Percentiles rank a stretch among this genome's conserved stretches.
These are phyloP conservation scores for Penicillium alfredii DNA, from an alignment of 495 filamentous ascomycete genomes.

Conservation along the genomic window DNA sequence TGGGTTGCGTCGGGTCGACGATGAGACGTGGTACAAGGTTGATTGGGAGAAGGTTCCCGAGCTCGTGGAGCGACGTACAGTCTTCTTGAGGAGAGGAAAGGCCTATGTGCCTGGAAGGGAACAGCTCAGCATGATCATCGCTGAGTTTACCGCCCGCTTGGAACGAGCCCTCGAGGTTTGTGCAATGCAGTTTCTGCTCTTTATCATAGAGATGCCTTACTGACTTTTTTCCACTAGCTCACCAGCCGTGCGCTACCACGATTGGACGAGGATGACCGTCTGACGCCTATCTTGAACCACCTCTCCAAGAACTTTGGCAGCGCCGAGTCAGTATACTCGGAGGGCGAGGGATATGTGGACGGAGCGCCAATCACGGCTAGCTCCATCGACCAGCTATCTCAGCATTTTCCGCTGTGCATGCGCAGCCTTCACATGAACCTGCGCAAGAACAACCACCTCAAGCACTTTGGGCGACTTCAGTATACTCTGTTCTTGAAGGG, in stretches of 20 bases:
- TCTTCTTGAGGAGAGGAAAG: slow-evolving; percentile 72
- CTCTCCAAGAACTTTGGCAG: slow-evolving; percentile 88
- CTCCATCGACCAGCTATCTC: slow-evolving; percentile 73
- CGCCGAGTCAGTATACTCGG: slow-evolving; percentile 73
- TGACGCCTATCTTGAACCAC: slow-evolving; percentile 89
- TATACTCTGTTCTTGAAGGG: slow-evolving; percentile 98
- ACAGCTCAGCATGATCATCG: slow-evolving; percentile 80
- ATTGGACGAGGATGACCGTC: slow-evolving; percentile 92
- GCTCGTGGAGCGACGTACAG: slow-evolving; percentile 70
- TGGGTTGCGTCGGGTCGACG: slow-evolving; percentile 53
- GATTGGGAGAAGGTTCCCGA: slow-evolving; percentile 93
- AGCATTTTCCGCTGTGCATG: slow-evolving; percentile 95
- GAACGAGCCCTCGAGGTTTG: slow-evolving; percentile 76
- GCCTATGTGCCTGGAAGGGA: slow-evolving; percentile 88
- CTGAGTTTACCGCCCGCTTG: slow-evolving; percentile 71
- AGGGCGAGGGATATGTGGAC: slow-evolving; percentile 48
- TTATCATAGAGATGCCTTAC: no score
- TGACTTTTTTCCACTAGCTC: no score
- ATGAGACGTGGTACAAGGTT: slow-evolving; percentile 90
- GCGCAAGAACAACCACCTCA: slow-evolving; percentile 78
- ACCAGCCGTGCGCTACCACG: slow-evolving; percentile 85
- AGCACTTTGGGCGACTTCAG: slow-evolving; percentile 90
- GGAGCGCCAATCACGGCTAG: slow-evolving; percentile 73
- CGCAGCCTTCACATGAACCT: slow-evolving; percentile 76
- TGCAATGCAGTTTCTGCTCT: no score